phyloP scores from a whole-genome alignment of 2,329 filamentous ascomycete species.

The Aspergillus vadensis region DNA sequence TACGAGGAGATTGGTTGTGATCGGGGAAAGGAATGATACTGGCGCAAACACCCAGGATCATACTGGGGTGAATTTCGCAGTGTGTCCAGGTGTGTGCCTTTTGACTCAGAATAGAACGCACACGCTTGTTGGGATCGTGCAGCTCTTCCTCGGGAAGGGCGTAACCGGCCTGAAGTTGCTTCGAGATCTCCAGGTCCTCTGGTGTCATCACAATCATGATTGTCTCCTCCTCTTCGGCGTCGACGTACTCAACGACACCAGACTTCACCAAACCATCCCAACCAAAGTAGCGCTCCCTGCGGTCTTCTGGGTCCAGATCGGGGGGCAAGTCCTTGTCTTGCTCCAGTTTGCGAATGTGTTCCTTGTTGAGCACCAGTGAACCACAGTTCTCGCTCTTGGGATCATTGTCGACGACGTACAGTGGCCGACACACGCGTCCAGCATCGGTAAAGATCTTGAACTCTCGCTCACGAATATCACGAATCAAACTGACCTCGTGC shows the following conservation, averaged over 20 bases:
- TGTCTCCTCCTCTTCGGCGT: slow-evolving; percentile 97
- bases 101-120: slow-evolving; percentile 85
- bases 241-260: slow-evolving; percentile 92
- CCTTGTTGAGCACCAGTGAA: slow-evolving; percentile 77
- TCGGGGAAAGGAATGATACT: slow-evolving; percentile 99
- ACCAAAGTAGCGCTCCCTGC: slow-evolving; percentile 67
- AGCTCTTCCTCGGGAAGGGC: slow-evolving; percentile 62
- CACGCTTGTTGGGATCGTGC: slow-evolving; percentile 76
- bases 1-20: slow-evolving; percentile 96
- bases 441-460: slow-evolving; percentile 99
- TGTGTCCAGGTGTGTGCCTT: slow-evolving; percentile 93
- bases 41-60: slow-evolving; percentile 97
- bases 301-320: slow-evolving; percentile 61
- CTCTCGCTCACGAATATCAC: slow-evolving; percentile 94
- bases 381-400: slow-evolving; percentile 72
- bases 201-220: slow-evolving; percentile 99
- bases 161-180: slow-evolving; percentile 68
- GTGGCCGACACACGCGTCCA: slow-evolving; percentile 87
- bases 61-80: slow-evolving; percentile 98
- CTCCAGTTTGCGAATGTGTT: slow-evolving; percentile 77
- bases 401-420: slow-evolving; percentile 92
- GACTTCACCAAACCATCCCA: slow-evolving; percentile 84
- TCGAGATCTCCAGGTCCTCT: slow-evolving; percentile 82
- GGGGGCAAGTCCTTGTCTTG: slow-evolving; percentile 67
- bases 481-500: slow-evolving; percentile 89